phyloP scores from a whole-genome alignment of 108 stramenopile species.

The Cylindrotheca closterium region DNA sequence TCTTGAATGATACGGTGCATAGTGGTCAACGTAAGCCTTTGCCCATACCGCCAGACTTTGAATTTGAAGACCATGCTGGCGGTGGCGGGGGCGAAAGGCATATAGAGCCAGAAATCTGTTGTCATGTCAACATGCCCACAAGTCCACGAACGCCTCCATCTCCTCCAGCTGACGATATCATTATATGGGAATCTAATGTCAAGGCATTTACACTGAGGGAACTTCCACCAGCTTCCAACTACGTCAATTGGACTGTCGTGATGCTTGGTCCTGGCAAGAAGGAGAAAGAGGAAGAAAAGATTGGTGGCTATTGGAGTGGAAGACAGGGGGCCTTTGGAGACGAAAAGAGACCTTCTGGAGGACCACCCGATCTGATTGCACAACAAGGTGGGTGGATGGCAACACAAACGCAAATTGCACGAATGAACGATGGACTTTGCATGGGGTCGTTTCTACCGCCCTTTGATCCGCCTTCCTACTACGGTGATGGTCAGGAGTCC shows the following conservation, averaged over 20 bases:
- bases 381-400: constrained; percentile 85
- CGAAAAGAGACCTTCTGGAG: constrained; percentile 23
- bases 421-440: constrained; percentile 57
- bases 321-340: constrained; percentile 38
- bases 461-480: constrained; percentile 46
- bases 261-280: constrained; percentile 46
- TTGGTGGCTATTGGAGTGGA: constrained; percentile 76
- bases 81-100: constrained; percentile 21
- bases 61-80: constrained; percentile 14
- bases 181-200: constrained; percentile 77
- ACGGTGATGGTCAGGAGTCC: constrained; percentile 61
- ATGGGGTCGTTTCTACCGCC: constrained; percentile 70
- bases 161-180: constrained; percentile 50
- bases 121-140: constrained; percentile 38
- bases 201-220: constrained; percentile 57
- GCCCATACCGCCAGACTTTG: constrained; percentile 31
- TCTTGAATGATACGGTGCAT: constrained; percentile 32
- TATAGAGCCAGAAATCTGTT: constrained; percentile 61
- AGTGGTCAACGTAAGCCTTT: constrained; percentile 38
- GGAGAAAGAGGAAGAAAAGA: constrained; percentile 24
- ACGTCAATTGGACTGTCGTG: constrained; percentile 45
- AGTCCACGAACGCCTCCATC: constrained; percentile 33
- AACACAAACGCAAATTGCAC: constrained; percentile 54
- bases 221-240: constrained; percentile 25
- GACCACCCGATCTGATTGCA: constrained; percentile 44